Percentiles rank a stretch among this genome's conserved stretches.
Conservation (phyloP, 306 rosid species). For the Cotoneaster glaucophyllus region DNA sequence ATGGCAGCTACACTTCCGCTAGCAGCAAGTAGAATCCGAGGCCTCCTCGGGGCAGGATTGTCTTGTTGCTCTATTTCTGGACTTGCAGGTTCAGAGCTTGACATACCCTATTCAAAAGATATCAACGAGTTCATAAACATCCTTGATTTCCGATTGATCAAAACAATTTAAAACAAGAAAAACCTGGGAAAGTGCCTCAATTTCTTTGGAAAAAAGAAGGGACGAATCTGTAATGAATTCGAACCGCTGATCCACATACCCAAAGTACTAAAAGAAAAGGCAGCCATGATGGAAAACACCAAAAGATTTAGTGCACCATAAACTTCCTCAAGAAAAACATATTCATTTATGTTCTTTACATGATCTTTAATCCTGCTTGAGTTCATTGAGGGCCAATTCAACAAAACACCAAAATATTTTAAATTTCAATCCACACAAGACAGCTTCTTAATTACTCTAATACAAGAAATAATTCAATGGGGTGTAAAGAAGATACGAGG, state of each 20-base stretch:
- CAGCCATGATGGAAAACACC: background rate
- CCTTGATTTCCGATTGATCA: background rate
- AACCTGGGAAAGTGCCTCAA: background rate
- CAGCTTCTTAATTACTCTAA: background rate
- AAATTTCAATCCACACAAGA: background rate
- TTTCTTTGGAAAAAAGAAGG: background rate
- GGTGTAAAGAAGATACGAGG: background rate
- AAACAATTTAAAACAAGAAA: background rate
- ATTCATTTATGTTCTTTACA: background rate
- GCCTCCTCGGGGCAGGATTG: conserved; percentile 44
- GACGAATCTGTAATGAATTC: background rate
- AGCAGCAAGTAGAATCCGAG: conserved; percentile 74
- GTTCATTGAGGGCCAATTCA: background rate
- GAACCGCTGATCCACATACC: background rate
- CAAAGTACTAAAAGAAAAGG: background rate
- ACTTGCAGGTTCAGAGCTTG: conserved; percentile 35
- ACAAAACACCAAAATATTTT: background rate
- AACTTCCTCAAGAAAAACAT: background rate
- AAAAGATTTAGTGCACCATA: background rate
- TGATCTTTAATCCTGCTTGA: background rate
- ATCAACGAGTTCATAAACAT: conserved; percentile 11
- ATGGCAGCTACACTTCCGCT: conserved; percentile 71
- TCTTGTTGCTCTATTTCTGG: conserved; percentile 25
- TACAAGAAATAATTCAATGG: background rate
- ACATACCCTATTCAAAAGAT: conserved; percentile 37